Evolutionary conservation across 257 asterid genomes (phyloP).

Genomic region (Ehretia macrophylla): DNA sequence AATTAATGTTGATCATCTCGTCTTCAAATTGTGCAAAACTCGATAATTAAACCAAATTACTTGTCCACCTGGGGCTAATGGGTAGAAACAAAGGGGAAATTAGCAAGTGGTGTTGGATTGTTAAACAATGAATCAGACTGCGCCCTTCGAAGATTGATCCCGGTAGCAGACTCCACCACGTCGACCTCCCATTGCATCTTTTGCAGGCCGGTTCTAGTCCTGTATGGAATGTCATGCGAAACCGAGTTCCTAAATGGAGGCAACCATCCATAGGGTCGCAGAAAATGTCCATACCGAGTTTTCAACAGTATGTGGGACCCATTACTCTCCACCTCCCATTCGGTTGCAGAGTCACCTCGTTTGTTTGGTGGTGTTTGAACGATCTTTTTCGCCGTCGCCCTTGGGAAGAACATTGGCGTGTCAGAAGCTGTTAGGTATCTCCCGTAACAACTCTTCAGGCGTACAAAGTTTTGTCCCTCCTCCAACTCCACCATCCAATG

Average conservation of each 20-base stretch:
- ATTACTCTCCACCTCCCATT: constrained; percentile 17
- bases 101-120: not conserved
- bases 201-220: constrained; percentile 1
- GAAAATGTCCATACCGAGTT: constrained; percentile 17
- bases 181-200: constrained; percentile 18
- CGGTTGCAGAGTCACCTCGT: constrained; percentile 13
- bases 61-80: not conserved
- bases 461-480: not conserved
- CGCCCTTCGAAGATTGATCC: not conserved
- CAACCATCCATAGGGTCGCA: constrained; percentile 13
- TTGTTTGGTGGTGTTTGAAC: constrained; percentile 2
- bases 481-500: not conserved
- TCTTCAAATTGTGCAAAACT: too few relatives aligned
- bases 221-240: constrained; percentile 11
- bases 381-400: constrained; percentile 7
- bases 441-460: not conserved
- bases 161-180: not conserved
- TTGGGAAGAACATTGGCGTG: not conserved
- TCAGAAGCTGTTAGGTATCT: not conserved
- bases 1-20: too few relatives aligned
- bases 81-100: not conserved
- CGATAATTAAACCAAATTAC: not conserved
- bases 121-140: not conserved
- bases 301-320: constrained; percentile 7
- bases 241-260: constrained; percentile 8